These are phyloP conservation scores for Margaritispora aquatica DNA, from an alignment of 495 filamentous ascomycete species.

Conservation along the genomic window DNA sequence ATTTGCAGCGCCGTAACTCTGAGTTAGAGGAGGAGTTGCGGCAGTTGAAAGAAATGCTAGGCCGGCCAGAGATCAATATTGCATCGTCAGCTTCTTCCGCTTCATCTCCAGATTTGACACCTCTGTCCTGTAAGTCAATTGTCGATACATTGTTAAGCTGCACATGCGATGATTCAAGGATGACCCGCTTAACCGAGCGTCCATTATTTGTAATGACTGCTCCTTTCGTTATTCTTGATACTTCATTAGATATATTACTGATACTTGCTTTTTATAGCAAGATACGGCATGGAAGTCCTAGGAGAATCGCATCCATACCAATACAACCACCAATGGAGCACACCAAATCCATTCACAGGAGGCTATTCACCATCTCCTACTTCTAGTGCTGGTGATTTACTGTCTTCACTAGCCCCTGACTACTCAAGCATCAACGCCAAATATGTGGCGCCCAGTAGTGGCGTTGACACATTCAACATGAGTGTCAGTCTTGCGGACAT, in stretches of 20 bases:
- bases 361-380: background rate
- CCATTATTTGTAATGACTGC: no score
- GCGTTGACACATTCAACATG: background rate
- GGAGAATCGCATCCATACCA: background rate
- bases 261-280: background rate
- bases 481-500: background rate
- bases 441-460: background rate
- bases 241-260: background rate
- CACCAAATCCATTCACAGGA: background rate
- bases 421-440: background rate
- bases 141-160: background rate
- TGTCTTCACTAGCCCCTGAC: background rate
- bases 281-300: background rate
- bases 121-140: background rate
- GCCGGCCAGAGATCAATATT: background rate
- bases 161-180: background rate
- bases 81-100: background rate
- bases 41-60: constrained; percentile 5
- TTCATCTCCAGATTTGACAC: background rate
- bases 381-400: background rate
- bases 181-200: no score
- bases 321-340: background rate
- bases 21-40: constrained; percentile 15
- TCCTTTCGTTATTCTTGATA: no score
- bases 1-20: constrained; percentile 13